A percentile compares a stretch with the other conserved stretches of the same genome.
Evolutionary conservation across 1,139 yeast genomes (phyloP).

Genomic region (Geotrichum australiense): DNA sequence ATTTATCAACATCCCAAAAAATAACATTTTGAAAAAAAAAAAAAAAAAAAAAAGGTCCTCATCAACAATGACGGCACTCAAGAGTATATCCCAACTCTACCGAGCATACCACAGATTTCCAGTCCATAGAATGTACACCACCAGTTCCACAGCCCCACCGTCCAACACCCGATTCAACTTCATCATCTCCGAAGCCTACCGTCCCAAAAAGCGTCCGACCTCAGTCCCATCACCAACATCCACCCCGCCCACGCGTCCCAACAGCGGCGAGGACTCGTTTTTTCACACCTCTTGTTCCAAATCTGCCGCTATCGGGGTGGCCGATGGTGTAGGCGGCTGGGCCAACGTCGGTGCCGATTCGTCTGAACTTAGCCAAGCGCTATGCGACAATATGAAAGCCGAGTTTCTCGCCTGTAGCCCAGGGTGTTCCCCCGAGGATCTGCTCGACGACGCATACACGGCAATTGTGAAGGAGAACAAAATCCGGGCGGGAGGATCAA

Average conservation of each 20-base stretch:
- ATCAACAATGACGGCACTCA: not conserved
- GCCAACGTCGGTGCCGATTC: conserved; percentile 87
- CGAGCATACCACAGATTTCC: not conserved
- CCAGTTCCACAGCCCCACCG: not conserved
- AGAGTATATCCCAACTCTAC: not conserved
- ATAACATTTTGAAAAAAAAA: no score
- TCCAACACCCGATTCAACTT: conserved; percentile 5
- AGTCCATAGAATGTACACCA: conserved; percentile 3
- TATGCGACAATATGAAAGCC: conserved; percentile 33
- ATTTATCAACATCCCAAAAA: no score
- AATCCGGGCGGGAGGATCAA: conserved; percentile 91
- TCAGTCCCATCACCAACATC: not conserved
- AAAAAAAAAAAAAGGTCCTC: no score
- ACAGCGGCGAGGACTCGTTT: conserved; percentile 82
- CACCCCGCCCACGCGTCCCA: conserved; percentile 5
- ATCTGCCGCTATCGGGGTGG: conserved; percentile 66
- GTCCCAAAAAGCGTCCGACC: conserved; percentile 11
- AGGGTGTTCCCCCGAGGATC: conserved; percentile 4
- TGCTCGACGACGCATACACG: conserved; percentile 47
- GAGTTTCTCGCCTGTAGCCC: conserved; percentile 11
- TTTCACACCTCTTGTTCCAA: conserved; percentile 42
- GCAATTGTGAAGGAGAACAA: conserved; percentile 47
- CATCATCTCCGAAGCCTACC: conserved; percentile 13
- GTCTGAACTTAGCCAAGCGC: conserved; percentile 34
- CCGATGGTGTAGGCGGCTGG: conserved; percentile 99